Percentiles rank a stretch among this genome's conserved stretches.
Evolutionary conservation across 495 filamentous ascomycete species (phyloP).

Genomic region (Darksidea phi): DNA sequence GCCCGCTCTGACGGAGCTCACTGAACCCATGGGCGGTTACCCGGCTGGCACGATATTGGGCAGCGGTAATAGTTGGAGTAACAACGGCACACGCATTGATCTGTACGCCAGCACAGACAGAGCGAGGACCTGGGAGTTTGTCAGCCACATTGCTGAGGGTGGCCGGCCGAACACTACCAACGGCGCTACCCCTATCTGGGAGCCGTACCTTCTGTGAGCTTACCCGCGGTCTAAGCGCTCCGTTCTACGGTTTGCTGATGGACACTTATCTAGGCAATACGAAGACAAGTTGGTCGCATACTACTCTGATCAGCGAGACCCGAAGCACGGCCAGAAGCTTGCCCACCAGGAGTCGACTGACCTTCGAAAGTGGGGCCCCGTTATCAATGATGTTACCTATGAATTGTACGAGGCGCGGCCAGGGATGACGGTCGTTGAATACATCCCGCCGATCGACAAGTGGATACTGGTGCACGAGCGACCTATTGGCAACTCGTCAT

Average conservation of each 20-base stretch:
- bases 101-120: slow-evolving; percentile 13
- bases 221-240: slow-evolving; percentile 21
- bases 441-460: slow-evolving; percentile 54
- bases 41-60: slow-evolving; percentile 14
- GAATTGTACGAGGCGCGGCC: slow-evolving; percentile 58
- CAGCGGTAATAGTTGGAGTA: slow-evolving; percentile 14
- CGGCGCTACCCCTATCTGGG: slow-evolving; percentile 66
- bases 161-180: slow-evolving; percentile 60
- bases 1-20: slow-evolving; percentile 13
- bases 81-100: slow-evolving; percentile 19
- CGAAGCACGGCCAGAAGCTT: slow-evolving; percentile 59
- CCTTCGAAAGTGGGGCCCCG: slow-evolving; percentile 55
- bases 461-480: slow-evolving; percentile 64
- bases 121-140: slow-evolving; percentile 60
- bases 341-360: slow-evolving; percentile 59
- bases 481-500: slow-evolving; percentile 37
- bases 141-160: slow-evolving; percentile 63
- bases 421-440: slow-evolving; percentile 62
- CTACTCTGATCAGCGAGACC: slow-evolving; percentile 69
- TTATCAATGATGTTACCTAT: slow-evolving; percentile 61
- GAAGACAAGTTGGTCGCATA: slow-evolving; percentile 59
- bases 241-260: neutral
- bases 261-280: slow-evolving; percentile 12
- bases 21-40: slow-evolving; percentile 12
- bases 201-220: slow-evolving; percentile 58